These are phyloP conservation scores for Hypocrella siamensis DNA, from an alignment of 2,329 filamentous ascomycete species.

Conservation along the genomic window DNA sequence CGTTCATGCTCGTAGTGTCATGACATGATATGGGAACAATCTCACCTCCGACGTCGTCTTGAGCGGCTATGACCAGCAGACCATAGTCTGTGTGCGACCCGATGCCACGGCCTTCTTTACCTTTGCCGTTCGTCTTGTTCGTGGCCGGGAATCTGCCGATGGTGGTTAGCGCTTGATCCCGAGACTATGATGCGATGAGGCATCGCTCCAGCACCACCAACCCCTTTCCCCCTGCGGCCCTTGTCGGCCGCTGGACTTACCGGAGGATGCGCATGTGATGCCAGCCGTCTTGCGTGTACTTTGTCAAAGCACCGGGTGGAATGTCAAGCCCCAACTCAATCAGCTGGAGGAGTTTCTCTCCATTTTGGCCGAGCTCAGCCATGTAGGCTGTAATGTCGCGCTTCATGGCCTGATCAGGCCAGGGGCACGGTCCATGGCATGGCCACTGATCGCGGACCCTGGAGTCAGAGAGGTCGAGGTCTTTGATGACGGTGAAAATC, in stretches of 20 bases:
- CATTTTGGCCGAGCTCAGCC: slow-evolving; percentile 21
- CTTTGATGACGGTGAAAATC: slow-evolving; percentile 36
- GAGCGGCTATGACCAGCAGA: slow-evolving; percentile 31
- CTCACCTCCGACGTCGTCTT: slow-evolving; percentile 31
- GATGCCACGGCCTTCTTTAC: slow-evolving; percentile 31
- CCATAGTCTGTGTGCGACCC: slow-evolving; percentile 37
- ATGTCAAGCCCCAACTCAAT: slow-evolving; percentile 27
- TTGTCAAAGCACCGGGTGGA: slow-evolving; percentile 21
- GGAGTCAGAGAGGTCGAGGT: slow-evolving; percentile 20
- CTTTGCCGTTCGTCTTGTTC: slow-evolving; percentile 27
- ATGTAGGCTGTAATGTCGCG: slow-evolving; percentile 23
- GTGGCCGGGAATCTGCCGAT: slow-evolving; percentile 14
- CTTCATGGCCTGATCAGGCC: slow-evolving; percentile 26
- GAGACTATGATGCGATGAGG: too few relatives aligned
- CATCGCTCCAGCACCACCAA: too few relatives aligned
- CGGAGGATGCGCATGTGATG: slow-evolving; percentile 32
- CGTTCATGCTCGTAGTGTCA: too few relatives aligned
- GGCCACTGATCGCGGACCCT: slow-evolving; percentile 27
- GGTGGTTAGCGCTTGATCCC: too few relatives aligned
- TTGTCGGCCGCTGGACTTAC: slow-evolving; percentile 8
- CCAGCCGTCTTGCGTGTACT: slow-evolving; percentile 31
- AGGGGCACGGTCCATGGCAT: slow-evolving; percentile 32
- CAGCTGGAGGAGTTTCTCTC: slow-evolving; percentile 29
- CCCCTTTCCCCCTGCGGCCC: background rate
- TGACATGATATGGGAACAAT: too few relatives aligned